Evolutionary conservation across 2,329 filamentous ascomycete genomes (phyloP).

Genomic region (Diplodia intermedia): DNA sequence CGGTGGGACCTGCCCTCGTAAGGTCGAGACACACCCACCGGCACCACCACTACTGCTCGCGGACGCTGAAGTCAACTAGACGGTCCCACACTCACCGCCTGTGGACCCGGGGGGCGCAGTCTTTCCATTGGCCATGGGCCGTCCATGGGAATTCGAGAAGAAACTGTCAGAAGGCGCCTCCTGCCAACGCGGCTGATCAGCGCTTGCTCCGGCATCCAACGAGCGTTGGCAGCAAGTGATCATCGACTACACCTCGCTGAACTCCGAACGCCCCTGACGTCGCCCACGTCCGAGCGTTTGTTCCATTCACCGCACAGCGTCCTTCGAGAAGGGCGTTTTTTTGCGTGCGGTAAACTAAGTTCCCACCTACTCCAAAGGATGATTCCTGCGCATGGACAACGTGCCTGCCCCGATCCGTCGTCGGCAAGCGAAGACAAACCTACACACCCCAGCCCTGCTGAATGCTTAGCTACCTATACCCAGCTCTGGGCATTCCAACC

Average conservation of each 20-base stretch:
- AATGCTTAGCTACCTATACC: not conserved
- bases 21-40: not conserved
- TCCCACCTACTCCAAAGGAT: not conserved
- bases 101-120: not conserved
- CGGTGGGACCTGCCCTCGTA: no score
- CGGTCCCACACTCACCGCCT: not conserved
- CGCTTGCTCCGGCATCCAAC: not conserved
- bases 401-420: not conserved
- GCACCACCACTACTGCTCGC: not conserved
- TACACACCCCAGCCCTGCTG: not conserved
- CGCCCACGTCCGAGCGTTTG: not conserved
- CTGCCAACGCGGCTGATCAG: not conserved
- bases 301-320: not conserved
- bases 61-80: not conserved
- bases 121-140: not conserved
- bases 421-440: not conserved
- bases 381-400: not conserved
- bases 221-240: not conserved
- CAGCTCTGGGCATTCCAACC: not conserved
- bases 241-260: not conserved
- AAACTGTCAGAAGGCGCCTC: not conserved
- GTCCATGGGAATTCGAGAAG: not conserved
- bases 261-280: not conserved
- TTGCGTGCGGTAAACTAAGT: not conserved
- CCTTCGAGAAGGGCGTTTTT: not conserved